These are phyloP conservation scores for Starmerella tilneyi DNA, from an alignment of 805 yeast genomes.

Conservation along the genomic window DNA sequence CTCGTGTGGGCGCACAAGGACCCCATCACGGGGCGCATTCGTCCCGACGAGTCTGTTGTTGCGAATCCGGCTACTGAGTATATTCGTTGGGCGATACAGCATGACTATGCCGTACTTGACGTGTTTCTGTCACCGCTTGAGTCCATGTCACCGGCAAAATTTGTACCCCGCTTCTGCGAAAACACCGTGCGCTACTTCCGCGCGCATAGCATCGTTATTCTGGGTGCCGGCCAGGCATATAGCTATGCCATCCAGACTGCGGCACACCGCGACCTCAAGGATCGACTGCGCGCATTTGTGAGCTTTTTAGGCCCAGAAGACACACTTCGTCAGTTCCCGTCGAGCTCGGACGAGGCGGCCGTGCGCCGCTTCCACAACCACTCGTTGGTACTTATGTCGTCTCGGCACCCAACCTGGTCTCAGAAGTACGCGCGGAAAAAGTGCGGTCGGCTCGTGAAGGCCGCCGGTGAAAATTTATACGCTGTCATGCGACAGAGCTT, in stretches of 20 bases:
- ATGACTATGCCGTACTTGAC: conserved; percentile 71
- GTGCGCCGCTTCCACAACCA: conserved; percentile 86
- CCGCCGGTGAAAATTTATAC: conserved; percentile 61
- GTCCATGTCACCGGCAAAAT: conserved; percentile 23
- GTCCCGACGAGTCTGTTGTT: conserved; percentile 59
- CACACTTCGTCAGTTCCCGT: conserved; percentile 66
- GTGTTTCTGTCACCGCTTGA: conserved; percentile 31
- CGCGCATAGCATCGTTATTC: conserved; percentile 59
- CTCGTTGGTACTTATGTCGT: conserved; percentile 70
- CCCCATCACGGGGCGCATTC: conserved; percentile 64
- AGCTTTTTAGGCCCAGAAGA: conserved; percentile 54
- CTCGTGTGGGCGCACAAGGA: conserved; percentile 83
- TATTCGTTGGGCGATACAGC: conserved; percentile 53
- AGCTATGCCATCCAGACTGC: conserved; percentile 76
- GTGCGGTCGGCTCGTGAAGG: conserved; percentile 76
- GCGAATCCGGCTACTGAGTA: conserved; percentile 64
- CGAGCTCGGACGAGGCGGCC: conserved; percentile 79
- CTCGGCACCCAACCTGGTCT: conserved; percentile 74
- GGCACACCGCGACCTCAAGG: conserved; percentile 65
- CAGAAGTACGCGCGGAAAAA: conserved; percentile 73
- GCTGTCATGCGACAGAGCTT: conserved; percentile 71
- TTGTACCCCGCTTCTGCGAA: conserved; percentile 77
- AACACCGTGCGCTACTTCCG: conserved; percentile 70
- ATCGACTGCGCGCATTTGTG: conserved; percentile 59
- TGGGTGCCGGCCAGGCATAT: conserved; percentile 85